Percentiles rank a stretch among this genome's conserved stretches.
These are phyloP conservation scores for Daldinia concentrica DNA, from an alignment of 495 filamentous ascomycete genomes.

Conservation along the genomic window DNA sequence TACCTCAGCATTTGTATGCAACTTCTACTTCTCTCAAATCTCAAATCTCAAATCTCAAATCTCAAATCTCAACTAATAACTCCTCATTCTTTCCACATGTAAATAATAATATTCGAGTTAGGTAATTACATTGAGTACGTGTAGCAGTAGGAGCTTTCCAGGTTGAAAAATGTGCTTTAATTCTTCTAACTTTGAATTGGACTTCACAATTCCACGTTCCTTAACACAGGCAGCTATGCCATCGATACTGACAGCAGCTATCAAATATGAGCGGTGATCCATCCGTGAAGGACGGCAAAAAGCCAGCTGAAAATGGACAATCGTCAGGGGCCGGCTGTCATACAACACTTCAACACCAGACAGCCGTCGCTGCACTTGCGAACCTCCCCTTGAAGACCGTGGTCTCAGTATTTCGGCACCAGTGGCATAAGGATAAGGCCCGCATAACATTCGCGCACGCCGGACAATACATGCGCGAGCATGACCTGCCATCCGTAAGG, in stretches of 20 bases:
- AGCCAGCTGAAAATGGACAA: constrained; percentile 7
- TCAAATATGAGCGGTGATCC: constrained; percentile 24
- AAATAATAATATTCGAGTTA: background rate
- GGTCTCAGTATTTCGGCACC: constrained; percentile 39
- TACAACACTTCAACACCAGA: constrained; percentile 29
- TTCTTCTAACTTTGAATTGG: background rate
- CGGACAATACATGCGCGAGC: constrained; percentile 37
- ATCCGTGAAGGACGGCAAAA: constrained; percentile 33
- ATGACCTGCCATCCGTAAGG: constrained; percentile 12
- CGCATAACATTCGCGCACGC: constrained; percentile 43
- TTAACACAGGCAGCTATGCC: constrained; percentile 3
- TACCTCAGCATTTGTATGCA: background rate
- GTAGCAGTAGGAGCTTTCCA: background rate
- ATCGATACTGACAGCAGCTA: constrained; percentile 7
- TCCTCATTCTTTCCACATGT: background rate
- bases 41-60: background rate
- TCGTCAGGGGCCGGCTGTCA: constrained; percentile 11
- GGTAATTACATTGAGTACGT: background rate
- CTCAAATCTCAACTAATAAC: background rate
- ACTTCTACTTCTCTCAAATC: background rate
- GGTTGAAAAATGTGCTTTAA: background rate
- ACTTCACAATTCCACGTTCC: background rate
- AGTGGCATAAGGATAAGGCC: constrained; percentile 44
- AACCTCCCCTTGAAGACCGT: constrained; percentile 42
- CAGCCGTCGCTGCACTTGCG: constrained; percentile 36